phyloP scores from a whole-genome alignment of 345 rosid genomes.

The Moringa oleifera region DNA sequence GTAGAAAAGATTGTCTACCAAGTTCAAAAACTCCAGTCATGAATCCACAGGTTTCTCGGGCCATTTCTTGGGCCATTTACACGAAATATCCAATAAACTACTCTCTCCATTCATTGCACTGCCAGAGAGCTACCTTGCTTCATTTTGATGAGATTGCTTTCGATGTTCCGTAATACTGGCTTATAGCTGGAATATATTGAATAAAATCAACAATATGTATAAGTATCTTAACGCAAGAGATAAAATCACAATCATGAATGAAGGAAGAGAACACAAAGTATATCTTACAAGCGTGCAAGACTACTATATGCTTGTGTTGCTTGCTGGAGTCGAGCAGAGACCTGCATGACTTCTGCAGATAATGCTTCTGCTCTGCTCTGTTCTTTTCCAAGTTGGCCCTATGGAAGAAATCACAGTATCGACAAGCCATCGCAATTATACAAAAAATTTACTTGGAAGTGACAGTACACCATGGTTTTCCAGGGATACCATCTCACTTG shows the following conservation, averaged over 20 bases:
- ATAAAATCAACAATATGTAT: constrained; percentile 5
- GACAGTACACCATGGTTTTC: no score
- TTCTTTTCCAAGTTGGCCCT: constrained; percentile 79
- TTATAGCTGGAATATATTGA: constrained; percentile 53
- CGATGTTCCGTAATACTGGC: constrained; percentile 79
- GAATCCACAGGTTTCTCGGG: neutral
- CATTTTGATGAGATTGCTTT: constrained; percentile 77
- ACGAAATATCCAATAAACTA: constrained; percentile 1
- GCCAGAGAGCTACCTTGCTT: constrained; percentile 68
- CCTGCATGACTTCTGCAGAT: constrained; percentile 79
- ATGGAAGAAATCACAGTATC: no score
- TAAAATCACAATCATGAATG: neutral
- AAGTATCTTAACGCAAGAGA: neutral
- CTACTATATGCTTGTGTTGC: constrained; percentile 72
- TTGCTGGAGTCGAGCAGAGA: constrained; percentile 72
- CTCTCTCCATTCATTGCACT: constrained; percentile 27
- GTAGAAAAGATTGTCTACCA: neutral
- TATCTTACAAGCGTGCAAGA: constrained; percentile 67
- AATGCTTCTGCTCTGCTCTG: constrained; percentile 82
- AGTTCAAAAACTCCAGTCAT: neutral
- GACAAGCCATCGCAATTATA: no score
- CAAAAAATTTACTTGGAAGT: no score
- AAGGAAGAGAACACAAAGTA: neutral
- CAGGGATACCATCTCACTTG: neutral
- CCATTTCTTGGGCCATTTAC: no score